Percentiles rank a stretch among this genome's conserved stretches.
Conservation (phyloP, 805 yeast species). For the Starmerella vitae region DNA sequence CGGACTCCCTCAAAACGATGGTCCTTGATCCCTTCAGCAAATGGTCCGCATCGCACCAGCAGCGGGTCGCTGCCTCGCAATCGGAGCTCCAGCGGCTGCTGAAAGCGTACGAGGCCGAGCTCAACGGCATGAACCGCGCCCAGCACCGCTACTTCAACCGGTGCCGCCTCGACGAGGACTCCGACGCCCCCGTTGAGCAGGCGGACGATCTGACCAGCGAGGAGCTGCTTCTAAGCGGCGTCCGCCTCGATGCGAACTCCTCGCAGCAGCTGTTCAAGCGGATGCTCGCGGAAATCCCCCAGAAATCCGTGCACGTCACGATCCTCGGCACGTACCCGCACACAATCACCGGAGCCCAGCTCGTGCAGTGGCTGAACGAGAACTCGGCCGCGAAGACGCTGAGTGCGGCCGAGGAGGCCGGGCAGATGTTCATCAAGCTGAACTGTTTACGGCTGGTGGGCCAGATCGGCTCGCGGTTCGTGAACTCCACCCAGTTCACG, state of each 20-base stretch:
- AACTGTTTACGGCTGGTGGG: constrained; percentile 57
- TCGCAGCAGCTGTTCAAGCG: constrained; percentile 32
- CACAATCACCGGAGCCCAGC: constrained; percentile 47
- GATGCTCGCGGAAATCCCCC: constrained; percentile 39
- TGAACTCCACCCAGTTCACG: constrained; percentile 55
- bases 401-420: constrained; percentile 54
- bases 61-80: constrained; percentile 50
- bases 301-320: constrained; percentile 44
- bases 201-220: constrained; percentile 13
- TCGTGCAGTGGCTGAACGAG: constrained; percentile 45
- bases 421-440: constrained; percentile 51
- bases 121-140: constrained; percentile 38
- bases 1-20: constrained; percentile 43
- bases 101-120: constrained; percentile 38
- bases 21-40: constrained; percentile 58
- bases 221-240: constrained; percentile 25
- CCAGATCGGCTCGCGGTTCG: constrained; percentile 44
- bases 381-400: constrained; percentile 34
- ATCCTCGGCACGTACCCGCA: constrained; percentile 55
- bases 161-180: constrained; percentile 58
- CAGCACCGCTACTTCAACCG: constrained; percentile 64
- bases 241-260: constrained; percentile 29
- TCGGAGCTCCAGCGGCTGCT: constrained; percentile 38
- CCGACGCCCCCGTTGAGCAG: neutral
- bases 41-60: constrained; percentile 64